Base-by-base conservation (phyloP, 2,329 filamentous ascomycete species). In the Pseudocercospora fuligena region DNA sequence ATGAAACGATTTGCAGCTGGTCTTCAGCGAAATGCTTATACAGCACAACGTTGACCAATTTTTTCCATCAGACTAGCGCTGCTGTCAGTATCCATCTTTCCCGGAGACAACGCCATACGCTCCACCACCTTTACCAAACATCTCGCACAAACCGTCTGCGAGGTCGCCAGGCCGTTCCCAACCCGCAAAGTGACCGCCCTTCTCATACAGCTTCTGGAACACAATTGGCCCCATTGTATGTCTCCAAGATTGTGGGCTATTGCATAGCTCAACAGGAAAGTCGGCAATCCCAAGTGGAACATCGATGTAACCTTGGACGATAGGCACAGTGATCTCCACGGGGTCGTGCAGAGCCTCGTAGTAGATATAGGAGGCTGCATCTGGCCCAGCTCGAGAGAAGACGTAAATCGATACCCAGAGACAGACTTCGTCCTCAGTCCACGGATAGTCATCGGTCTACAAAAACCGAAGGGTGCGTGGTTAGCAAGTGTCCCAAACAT, bases 331-430 rank as follows among this genome's bases (percentile, higher is more conserved):
- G 0, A 76, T 64, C 36, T 60, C 60, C 58, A 68, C 11, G 21
- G 62, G 36, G 40, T 77, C 76, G 63, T 89, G 87, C 9, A 73
- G 77, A 0, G 81, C 80, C 77, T 93, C 91, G 72, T 93, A 92
- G 78, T 94, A 94, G 54, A 93, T 91, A 8, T 89, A 79, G 5
- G 87, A 75, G 66, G 86, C 88, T 0, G 91, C 90, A 1, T 88
- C 88, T 0, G 91, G 88, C 0, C 91, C 91, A 0, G 90, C 89
- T 0, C 81, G 84, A 5, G 86, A 89, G 78, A 93, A 93, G 74
- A 85, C 87, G 76, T 93, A 94, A 46, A 94, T 85, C 62, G 83
- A 87, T 0, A 93, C 79, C 91, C 91, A 94, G 0, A 88, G 92
- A 29, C 92, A 79, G 8, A 94, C 84, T 79, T 93, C 90, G 63